phyloP scores from a whole-genome alignment of 148 eudicot species.

The Spergularia marina region DNA sequence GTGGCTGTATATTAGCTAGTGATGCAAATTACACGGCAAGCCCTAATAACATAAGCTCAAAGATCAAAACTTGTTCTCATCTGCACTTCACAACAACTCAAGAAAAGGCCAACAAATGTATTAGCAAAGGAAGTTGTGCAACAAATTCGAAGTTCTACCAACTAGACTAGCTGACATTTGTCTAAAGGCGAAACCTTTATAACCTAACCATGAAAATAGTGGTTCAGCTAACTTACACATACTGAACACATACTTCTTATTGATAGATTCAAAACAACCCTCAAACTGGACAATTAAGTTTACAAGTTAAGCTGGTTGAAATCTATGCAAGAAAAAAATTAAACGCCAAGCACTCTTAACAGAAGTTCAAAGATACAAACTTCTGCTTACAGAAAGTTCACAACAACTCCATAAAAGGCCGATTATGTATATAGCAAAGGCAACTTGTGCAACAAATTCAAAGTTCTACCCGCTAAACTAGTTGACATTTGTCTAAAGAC shows the following conservation, averaged over 20 bases:
- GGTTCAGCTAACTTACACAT: too few relatives aligned
- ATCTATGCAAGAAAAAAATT: too few relatives aligned
- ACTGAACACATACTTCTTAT: too few relatives aligned
- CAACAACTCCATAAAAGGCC: background rate
- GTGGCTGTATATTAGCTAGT: background rate
- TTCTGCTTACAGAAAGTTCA: background rate
- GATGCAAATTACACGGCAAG: too few relatives aligned
- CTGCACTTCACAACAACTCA: background rate
- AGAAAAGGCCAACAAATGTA: background rate
- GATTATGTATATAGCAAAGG: background rate
- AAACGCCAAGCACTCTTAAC: background rate
- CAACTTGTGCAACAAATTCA: background rate
- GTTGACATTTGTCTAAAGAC: background rate
- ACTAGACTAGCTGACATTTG: constrained; percentile 1
- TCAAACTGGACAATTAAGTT: too few relatives aligned
- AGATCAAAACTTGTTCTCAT: background rate
- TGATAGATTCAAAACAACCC: too few relatives aligned
- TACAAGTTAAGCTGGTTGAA: too few relatives aligned
- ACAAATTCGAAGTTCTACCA: background rate
- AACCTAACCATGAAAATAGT: background rate
- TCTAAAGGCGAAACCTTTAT: background rate
- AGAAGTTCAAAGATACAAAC: background rate
- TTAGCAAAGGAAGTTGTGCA: background rate
- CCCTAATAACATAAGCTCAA: background rate
- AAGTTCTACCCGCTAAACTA: constrained; percentile 3